Percentiles rank a stretch among this genome's conserved stretches.
Conservation (phyloP, 257 asterid genomes). For the Nicotiana sylvestris region DNA sequence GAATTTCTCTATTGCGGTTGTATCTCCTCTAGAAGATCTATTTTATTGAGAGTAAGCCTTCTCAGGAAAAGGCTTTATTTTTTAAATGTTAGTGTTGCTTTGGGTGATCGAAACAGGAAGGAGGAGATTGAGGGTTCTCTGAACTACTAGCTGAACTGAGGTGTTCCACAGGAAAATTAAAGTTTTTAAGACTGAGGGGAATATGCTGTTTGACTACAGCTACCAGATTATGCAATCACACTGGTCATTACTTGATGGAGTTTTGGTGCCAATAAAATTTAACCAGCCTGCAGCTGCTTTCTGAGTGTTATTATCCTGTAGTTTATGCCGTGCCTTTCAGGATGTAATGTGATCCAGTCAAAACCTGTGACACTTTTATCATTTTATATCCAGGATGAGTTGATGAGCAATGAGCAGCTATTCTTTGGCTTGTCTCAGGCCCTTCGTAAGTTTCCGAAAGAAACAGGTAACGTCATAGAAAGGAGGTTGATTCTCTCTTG, state of each 20-base stretch:
- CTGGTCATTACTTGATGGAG: background rate
- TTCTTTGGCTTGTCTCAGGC: constrained; percentile 98
- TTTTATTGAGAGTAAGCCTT: background rate
- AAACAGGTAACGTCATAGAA: constrained; percentile 57
- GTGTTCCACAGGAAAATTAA: background rate
- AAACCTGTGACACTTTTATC: background rate
- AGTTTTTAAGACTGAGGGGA: background rate
- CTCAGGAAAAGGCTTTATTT: background rate
- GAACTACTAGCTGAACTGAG: background rate
- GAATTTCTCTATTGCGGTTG: background rate
- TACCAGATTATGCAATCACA: background rate
- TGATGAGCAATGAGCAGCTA: constrained; percentile 93
- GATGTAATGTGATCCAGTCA: background rate
- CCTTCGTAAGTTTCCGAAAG: constrained; percentile 94
- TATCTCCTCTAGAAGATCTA: background rate
- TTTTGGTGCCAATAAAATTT: background rate
- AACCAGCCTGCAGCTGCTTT: background rate
- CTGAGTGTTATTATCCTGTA: background rate
- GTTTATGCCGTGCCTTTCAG: background rate
- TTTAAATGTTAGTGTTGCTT: background rate
- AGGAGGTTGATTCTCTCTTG: constrained; percentile 10
- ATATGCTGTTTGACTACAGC: background rate
- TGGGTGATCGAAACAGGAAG: background rate
- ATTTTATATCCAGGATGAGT: constrained; percentile 66
- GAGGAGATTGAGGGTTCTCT: background rate